These are phyloP conservation scores for Suillus subaureus DNA, from an alignment of 768 basidiomycete genomes.

Conservation along the genomic window DNA sequence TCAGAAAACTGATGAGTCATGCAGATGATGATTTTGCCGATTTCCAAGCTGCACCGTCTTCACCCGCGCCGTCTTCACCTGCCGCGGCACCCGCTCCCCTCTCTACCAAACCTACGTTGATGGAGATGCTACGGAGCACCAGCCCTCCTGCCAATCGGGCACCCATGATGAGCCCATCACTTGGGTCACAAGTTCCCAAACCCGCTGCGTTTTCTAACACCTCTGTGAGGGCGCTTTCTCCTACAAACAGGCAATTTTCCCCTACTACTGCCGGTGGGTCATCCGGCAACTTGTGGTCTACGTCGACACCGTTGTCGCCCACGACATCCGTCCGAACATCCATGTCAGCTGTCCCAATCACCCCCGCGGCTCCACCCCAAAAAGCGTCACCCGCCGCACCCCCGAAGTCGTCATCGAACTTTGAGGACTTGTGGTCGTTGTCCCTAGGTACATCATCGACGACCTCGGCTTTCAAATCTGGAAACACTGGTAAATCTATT, in stretches of 20 bases:
- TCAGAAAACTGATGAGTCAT: conserved; percentile 14
- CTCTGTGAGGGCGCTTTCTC: conserved; percentile 25
- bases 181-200: conserved; percentile 17
- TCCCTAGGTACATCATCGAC: conserved; percentile 57
- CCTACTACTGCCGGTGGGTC: conserved; percentile 19
- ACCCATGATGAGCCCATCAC: conserved; percentile 13
- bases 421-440: conserved; percentile 90
- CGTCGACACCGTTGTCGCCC: conserved; percentile 31
- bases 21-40: conserved; percentile 85
- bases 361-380: conserved; percentile 19
- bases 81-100: conserved; percentile 31
- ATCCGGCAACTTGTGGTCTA: conserved; percentile 26
- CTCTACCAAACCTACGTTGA: conserved; percentile 43
- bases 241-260: conserved; percentile 27
- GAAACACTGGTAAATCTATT: conserved; percentile 67
- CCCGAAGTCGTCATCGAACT: conserved; percentile 53
- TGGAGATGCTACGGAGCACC: conserved; percentile 48
- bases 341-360: conserved; percentile 18
- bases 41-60: conserved; percentile 73
- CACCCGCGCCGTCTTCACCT: conserved; percentile 20
- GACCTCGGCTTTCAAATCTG: conserved; percentile 36
- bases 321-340: conserved; percentile 18
- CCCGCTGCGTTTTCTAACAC: conserved; percentile 22
- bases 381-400: conserved; percentile 35
- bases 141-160: conserved; percentile 29